Conservation (phyloP, 1,139 yeast genomes). For the Citeromyces hawaiiensis region DNA sequence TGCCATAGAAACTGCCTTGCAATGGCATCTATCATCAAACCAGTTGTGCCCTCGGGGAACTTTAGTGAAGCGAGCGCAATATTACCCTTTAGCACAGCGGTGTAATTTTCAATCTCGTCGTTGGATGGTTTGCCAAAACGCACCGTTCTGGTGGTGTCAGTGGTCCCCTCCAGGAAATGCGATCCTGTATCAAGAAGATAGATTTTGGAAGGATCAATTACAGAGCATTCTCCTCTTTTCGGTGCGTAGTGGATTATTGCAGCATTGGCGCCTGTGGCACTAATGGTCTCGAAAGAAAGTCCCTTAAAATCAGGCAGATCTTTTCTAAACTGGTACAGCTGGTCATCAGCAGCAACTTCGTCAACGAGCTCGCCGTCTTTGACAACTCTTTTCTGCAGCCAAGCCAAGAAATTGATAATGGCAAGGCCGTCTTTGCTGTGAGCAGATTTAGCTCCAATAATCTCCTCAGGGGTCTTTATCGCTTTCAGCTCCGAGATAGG, state of each 20-base stretch:
- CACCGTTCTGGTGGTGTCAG: constrained; percentile 88
- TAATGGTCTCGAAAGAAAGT: constrained; percentile 82
- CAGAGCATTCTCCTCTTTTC: constrained; percentile 37
- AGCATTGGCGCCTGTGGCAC: constrained; percentile 88
- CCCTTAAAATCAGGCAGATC: constrained; percentile 58
- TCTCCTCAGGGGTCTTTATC: constrained; percentile 60
- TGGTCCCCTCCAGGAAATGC: constrained; percentile 89
- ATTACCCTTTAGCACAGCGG: constrained; percentile 87
- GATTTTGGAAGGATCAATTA: constrained; percentile 63
- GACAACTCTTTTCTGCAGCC: constrained; percentile 64
- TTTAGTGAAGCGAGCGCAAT: constrained; percentile 62
- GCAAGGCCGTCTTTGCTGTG: constrained; percentile 87
- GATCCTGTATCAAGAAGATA: constrained; percentile 90
- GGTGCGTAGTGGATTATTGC: constrained; percentile 91
- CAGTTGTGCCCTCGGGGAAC: constrained; percentile 84
- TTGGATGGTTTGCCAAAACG: constrained; percentile 62
- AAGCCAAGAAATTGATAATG: constrained; percentile 62
- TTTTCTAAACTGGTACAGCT: constrained; percentile 50
- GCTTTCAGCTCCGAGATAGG: constrained; percentile 67
- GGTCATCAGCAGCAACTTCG: constrained; percentile 70
- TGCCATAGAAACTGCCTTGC: constrained; percentile 90
- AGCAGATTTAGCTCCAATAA: constrained; percentile 63
- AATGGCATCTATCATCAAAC: constrained; percentile 67
- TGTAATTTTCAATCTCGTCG: constrained; percentile 65
- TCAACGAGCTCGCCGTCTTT: constrained; percentile 46